Evolutionary conservation across 768 basidiomycete genomes (phyloP), one percentile per base, ranked within the genome.

Genomic region (Agrocybe praecox): DNA sequence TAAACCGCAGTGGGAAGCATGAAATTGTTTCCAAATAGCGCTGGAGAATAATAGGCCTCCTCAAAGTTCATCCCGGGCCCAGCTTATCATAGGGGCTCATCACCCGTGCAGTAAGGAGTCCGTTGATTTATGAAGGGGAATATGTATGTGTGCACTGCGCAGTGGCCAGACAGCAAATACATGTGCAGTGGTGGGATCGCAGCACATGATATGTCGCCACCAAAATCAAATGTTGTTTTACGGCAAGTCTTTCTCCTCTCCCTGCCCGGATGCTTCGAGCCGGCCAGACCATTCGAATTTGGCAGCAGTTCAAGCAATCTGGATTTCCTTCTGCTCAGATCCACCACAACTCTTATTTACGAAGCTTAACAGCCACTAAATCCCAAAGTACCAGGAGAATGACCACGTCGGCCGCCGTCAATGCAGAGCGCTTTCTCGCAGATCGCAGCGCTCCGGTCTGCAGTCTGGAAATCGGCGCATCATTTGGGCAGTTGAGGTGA

Each of bases 381-480:
- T n/a, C 33, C 43, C 29, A 54, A 45, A 45, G 49, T 46, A 57
- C 26, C 45, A 69, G 55, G 53, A 65, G 48, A 45, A 75, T 74
- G 74, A 52, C 68, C 22, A 63, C 54, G 17, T 56, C 63, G 36
- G 62, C 67, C 51, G 67, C 73, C 22, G 65, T 75, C 24, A 68
- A 75, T 34, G 71, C 72, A 46, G 88, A 89, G 62, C 83, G 84
- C 43, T 94, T 88, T 71, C 73, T 90, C 43, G 88, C 92, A 33
- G 92, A 95, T 74, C 77, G 76, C n/a, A 70, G 77, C 12, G 81
- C 90, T n/a, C 93, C 92, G 15, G 72, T 92, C 52, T 92, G 91
- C 69, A 78, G 83, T 53, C 76, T 95, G 51, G 80, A 88, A 46
- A 81, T 92, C 36, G 80, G 76, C 40, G 81, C 84, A 52, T 81